Evolutionary conservation across 805 yeast genomes (phyloP), one percentile per base, ranked within the genome.

Genomic region (Ogataea methylovora): DNA sequence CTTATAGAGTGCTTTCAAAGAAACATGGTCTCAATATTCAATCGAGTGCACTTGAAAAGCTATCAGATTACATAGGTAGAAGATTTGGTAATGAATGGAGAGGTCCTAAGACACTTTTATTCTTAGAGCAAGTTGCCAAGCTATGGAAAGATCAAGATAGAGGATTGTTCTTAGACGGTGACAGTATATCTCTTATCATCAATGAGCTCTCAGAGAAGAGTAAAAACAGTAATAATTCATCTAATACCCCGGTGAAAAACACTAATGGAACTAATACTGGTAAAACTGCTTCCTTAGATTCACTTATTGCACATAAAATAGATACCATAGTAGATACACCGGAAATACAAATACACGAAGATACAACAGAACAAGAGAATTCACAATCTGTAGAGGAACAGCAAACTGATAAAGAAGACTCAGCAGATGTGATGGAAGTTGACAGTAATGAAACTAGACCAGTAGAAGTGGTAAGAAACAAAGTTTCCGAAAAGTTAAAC

Each of bases 11-110:
- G 2, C 58, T 92, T 8, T 84, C 97, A 4, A 90, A 87, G 58
- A 92, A 90, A 52, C 90, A 86, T 53, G 96, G 97, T 0, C 69
- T 92, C 20, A 87, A 87, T 54, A 73, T 92, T 42, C 86, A 90
- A 49, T 79, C 96, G 0, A 79, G 83, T 42, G 97, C 96, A 0
- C 63, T 92, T 12, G 71, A 67, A 29, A 70, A 71, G 1, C 60
- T 92, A 22, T 84, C 96, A 1, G 77, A 76, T n/a, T 71, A 75
- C 34, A 66, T 92, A 18, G 92, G 97, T 2, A 67, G 65, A 27
- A 69, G 70, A 29, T 88, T 79, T 56, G 97, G 97, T 9, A 73
- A 72, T 7, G 87, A 86, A 32, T 90, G 98, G 97, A 72, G 84
- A 46, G 73, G 82, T 8, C 63, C 74, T 0, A 65, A 67, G 37